Evolutionary conservation across 1,284 basidiomycete genomes (phyloP).

Genomic region (Marasmius tenuissimus): DNA sequence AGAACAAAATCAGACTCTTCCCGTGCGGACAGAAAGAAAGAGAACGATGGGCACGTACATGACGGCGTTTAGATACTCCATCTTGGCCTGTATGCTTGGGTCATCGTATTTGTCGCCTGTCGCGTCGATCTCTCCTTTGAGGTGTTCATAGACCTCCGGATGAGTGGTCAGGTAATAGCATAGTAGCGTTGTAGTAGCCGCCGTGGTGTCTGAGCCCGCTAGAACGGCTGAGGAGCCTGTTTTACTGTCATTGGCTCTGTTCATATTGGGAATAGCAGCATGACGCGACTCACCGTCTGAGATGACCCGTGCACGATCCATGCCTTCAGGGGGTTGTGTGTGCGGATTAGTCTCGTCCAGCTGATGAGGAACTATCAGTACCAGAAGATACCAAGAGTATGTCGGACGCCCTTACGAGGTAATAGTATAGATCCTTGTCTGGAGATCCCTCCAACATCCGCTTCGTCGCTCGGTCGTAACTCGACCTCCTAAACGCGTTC

Average conservation of each 20-base stretch:
- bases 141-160: background rate
- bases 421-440: conserved; percentile 36
- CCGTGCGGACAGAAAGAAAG: background rate
- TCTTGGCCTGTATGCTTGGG: background rate
- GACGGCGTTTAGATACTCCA: background rate
- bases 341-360: background rate
- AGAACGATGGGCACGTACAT: background rate
- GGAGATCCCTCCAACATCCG: conserved; percentile 25
- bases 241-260: conserved; percentile 28
- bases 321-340: background rate
- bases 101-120: conserved; percentile 11
- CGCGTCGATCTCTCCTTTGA: conserved; percentile 26
- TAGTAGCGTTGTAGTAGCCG: conserved; percentile 27
- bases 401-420: conserved; percentile 29
- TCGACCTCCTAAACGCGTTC: conserved; percentile 8
- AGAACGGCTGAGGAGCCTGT: conserved; percentile 29
- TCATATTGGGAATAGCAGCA: conserved; percentile 19
- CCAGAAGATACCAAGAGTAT: background rate
- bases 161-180: conserved; percentile 20
- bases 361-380: background rate
- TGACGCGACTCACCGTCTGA: conserved; percentile 23
- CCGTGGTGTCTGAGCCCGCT: conserved; percentile 37
- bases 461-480: conserved; percentile 22
- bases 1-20: no score
- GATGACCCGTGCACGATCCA: conserved; percentile 22